phyloP scores from a whole-genome alignment of 371 early-diverging fungal genomes.

The Zychaea mexicana region DNA sequence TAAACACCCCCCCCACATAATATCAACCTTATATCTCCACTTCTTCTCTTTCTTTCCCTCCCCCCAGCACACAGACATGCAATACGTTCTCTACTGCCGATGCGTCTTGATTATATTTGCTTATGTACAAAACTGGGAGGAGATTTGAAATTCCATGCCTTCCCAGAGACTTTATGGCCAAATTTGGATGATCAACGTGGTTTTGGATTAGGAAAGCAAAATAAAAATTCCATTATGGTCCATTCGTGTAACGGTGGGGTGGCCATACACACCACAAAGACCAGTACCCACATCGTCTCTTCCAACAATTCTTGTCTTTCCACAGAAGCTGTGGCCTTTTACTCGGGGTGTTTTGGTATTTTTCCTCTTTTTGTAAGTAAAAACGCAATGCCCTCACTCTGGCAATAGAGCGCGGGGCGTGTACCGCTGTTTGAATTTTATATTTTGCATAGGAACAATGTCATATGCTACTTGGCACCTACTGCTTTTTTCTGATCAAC shows the following conservation, averaged over 20 bases:
- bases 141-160: not conserved
- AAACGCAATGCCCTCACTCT: no score
- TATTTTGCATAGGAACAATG: no score
- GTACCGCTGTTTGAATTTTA: not conserved
- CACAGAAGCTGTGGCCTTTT: not conserved
- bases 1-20: no score
- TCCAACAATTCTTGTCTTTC: slow-evolving; percentile 4
- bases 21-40: no score
- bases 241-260: not conserved
- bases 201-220: not conserved
- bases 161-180: not conserved
- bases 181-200: not conserved
- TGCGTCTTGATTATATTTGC: not conserved
- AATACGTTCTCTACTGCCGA: no score
- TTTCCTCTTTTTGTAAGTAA: not conserved
- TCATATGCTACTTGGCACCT: no score
- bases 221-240: not conserved
- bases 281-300: slow-evolving; percentile 2
- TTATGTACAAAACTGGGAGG: not conserved
- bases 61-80: no score
- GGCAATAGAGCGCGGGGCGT: no score
- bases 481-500: no score
- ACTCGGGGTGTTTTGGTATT: not conserved
- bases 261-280: not conserved
- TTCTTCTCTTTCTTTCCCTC: no score